Conservation (phyloP, 73 alveolate genomes). For the Stentor coeruleus region DNA sequence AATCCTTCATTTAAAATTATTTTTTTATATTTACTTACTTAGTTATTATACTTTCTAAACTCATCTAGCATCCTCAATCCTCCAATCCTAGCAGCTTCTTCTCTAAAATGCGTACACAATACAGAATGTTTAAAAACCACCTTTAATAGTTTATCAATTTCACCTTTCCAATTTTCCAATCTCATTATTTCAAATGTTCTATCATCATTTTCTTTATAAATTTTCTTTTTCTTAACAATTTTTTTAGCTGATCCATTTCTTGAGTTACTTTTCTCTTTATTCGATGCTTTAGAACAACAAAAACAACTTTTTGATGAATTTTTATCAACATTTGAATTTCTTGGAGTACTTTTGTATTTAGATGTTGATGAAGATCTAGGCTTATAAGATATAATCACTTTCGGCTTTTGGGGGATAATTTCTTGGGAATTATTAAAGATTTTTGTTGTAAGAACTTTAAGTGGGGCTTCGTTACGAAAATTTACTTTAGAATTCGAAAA, state of each 20-base stretch:
- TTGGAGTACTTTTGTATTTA: not conserved
- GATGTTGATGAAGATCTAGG: not conserved
- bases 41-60: not conserved
- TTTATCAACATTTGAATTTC: not conserved
- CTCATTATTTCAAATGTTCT: not conserved
- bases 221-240: too few species aligned
- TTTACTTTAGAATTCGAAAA: not conserved
- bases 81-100: slow-evolving; percentile 8
- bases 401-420: not conserved
- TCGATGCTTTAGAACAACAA: not conserved
- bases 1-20: too few species aligned
- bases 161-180: not conserved
- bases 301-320: too few species aligned
- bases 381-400: not conserved
- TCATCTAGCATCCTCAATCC: slow-evolving; percentile 20
- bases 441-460: not conserved
- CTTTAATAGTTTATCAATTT: not conserved
- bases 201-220: not conserved
- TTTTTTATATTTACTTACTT: too few species aligned
- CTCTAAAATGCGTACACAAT: not conserved
- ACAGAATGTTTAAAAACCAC: slow-evolving; percentile 8
- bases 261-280: not conserved
- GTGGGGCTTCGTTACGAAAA: not conserved
- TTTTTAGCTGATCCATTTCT: not conserved
- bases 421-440: slow-evolving; percentile 1